Percentiles rank a stretch among this genome's conserved stretches.
Evolutionary conservation across 2,329 filamentous ascomycete genomes (phyloP).

Genomic region (Lizonia empirigonia): DNA sequence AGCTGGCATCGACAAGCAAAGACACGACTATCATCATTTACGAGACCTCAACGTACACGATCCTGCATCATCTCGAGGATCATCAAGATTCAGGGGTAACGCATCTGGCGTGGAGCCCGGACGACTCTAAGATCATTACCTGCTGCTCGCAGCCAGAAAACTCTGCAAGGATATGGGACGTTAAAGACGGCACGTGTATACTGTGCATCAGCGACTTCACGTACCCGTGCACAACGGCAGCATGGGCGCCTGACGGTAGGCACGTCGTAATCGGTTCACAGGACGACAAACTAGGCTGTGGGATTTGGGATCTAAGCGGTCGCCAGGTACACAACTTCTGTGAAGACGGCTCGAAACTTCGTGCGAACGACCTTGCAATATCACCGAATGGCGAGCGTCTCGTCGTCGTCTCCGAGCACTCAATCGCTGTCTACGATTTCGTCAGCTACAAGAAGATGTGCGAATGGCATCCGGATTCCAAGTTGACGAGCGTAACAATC

Average conservation of each 20-base stretch:
- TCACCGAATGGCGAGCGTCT: constrained; percentile 80
- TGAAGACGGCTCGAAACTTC: constrained; percentile 62
- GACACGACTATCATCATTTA: constrained; percentile 81
- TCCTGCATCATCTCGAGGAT: constrained; percentile 66
- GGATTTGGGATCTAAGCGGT: constrained; percentile 67
- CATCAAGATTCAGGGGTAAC: constrained; percentile 75
- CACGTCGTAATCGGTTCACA: constrained; percentile 73
- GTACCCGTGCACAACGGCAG: constrained; percentile 86
- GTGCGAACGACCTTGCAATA: constrained; percentile 84
- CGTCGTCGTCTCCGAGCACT: constrained; percentile 74
- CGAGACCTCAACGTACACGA: constrained; percentile 72
- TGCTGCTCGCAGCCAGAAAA: constrained; percentile 72
- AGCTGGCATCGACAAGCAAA: constrained; percentile 80
- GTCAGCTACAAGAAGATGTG: constrained; percentile 75
- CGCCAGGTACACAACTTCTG: constrained; percentile 68
- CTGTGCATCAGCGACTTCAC: constrained; percentile 69
- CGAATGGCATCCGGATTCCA: constrained; percentile 71
- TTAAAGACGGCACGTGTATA: constrained; percentile 57
- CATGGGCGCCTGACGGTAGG: constrained; percentile 81
- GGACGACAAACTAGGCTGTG: constrained; percentile 45
- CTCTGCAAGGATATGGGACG: constrained; percentile 76
- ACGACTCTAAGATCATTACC: constrained; percentile 83
- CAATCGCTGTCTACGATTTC: constrained; percentile 83
- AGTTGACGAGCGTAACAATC: constrained; percentile 79
- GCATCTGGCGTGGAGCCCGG: constrained; percentile 88